Base-by-base conservation (phyloP, 192 early-diverging fungal species). In the Backusella morwellensis region DNA sequence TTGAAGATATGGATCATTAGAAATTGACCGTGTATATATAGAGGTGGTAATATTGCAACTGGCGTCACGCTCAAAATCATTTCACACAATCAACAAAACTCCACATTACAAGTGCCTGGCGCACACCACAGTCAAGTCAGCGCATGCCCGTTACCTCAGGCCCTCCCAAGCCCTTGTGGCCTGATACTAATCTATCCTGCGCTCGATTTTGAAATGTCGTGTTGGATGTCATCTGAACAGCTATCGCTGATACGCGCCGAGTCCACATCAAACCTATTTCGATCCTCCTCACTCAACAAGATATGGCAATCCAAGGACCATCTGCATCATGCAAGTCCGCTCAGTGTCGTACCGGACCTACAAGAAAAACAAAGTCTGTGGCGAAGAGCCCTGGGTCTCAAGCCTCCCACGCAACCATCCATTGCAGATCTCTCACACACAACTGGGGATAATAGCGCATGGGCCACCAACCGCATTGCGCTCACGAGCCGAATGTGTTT, bases 131-230 rank as follows among this genome's bases (percentile, higher is more conserved):
- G 56, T 63, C 56, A 63, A 63, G 56, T 63, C 6, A 29, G 56
- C 26, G 23, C 14, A 1, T 63, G 56, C 29, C 56, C 56, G 11
- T 1, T 66, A 54, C 29, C 78, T 73, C 35, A 72, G 50, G 66
- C 47, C 1, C 80, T 97, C 32, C 92, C 90, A 1, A 73, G 83
- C 32, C 97, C 97, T 9, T 84, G 82, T 6, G 95, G 92, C 8
- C 76, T 99, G 12, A 79, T 99, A 19, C 86, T 97, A 71, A 89
- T 95, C n/a, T 98, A 98, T 77, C 95, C 95, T 11, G 93, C 92
- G 76, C 88, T 98, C 54, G 90, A 94, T 44, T 96, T 99, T 74
- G 95, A 98, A 73, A 88, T 98, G 77, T 89, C 91, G 8, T 96
- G 95, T 72, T 99, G 97, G 97, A 97, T 99, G 89, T 86, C 93